phyloP scores from a whole-genome alignment of 2,329 filamentous ascomycete species.

The Trichoderma cornu-damae region DNA sequence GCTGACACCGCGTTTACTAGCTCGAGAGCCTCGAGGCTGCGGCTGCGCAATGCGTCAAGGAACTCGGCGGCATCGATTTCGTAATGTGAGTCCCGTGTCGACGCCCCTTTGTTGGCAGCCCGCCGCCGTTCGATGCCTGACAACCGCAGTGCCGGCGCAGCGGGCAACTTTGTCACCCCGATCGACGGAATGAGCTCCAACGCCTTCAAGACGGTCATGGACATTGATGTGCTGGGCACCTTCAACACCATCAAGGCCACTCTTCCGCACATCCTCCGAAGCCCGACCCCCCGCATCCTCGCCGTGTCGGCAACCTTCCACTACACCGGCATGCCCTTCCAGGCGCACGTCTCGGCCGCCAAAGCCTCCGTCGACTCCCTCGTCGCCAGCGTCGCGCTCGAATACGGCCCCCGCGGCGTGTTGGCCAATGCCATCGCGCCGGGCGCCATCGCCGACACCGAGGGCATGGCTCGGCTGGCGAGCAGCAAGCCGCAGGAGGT shows the following conservation, averaged over 20 bases:
- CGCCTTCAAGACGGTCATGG: conserved; percentile 91
- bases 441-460: conserved; percentile 79
- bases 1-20: conserved; percentile 20
- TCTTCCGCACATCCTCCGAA: conserved; percentile 71
- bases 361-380: conserved; percentile 90
- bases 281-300: conserved; percentile 74
- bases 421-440: conserved; percentile 86
- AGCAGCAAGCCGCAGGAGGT: conserved; percentile 34
- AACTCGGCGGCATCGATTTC: conserved; percentile 85
- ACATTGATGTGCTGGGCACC: conserved; percentile 90
- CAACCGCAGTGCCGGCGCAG: conserved; percentile 72
- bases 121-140: background rate
- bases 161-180: conserved; percentile 90
- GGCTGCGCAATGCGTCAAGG: conserved; percentile 71
- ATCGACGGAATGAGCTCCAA: conserved; percentile 78
- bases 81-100: conserved; percentile 72
- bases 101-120: background rate
- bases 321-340: conserved; percentile 78
- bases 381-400: conserved; percentile 71
- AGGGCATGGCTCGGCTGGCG: conserved; percentile 65
- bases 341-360: conserved; percentile 84
- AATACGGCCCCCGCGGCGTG: conserved; percentile 83
- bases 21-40: conserved; percentile 49
- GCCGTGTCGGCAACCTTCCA: conserved; percentile 90
- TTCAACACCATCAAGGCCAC: conserved; percentile 95